Conservation (phyloP, 2,329 filamentous ascomycete species). For the Colletotrichum kahawae region DNA sequence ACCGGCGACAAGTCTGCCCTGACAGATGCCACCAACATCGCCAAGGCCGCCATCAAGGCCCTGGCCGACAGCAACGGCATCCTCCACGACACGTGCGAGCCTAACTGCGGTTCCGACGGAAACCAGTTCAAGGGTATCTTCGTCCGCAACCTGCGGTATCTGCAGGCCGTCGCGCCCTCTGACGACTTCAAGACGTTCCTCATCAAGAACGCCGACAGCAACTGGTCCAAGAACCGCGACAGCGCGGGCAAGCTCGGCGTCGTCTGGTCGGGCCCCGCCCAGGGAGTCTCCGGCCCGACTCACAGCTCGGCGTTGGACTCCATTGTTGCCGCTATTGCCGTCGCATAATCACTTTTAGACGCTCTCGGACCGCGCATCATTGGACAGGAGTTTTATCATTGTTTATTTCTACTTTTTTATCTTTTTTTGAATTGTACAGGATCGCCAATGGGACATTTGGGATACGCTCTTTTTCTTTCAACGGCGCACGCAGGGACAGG, state of each 20-base stretch:
- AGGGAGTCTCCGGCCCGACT: slow-evolving; percentile 56
- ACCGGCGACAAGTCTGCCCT: slow-evolving; percentile 48
- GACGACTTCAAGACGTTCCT: slow-evolving; percentile 59
- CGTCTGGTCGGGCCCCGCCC: slow-evolving; percentile 68
- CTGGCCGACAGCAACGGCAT: slow-evolving; percentile 51
- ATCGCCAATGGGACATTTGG: neutral
- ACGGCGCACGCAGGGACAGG: neutral
- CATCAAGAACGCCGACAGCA: slow-evolving; percentile 64
- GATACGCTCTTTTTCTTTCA: neutral
- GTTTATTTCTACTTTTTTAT: neutral
- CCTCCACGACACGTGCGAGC: slow-evolving; percentile 54
- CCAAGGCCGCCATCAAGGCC: slow-evolving; percentile 53
- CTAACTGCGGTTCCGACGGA: slow-evolving; percentile 52
- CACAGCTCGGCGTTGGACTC: slow-evolving; percentile 72
- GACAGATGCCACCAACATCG: slow-evolving; percentile 50
- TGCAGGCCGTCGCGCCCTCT: slow-evolving; percentile 57
- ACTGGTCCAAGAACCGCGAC: slow-evolving; percentile 66
- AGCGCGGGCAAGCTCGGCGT: slow-evolving; percentile 59
- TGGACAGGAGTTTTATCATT: neutral
- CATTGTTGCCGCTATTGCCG: slow-evolving; percentile 64
- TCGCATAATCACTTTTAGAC: slow-evolving; percentile 28
- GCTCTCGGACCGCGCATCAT: neutral
- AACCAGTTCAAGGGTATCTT: slow-evolving; percentile 78
- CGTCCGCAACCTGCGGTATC: slow-evolving; percentile 64
- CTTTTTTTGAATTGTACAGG: neutral